Evolutionary conservation across 768 basidiomycete genomes (phyloP).

Genomic region (Filobasidium floriforme): DNA sequence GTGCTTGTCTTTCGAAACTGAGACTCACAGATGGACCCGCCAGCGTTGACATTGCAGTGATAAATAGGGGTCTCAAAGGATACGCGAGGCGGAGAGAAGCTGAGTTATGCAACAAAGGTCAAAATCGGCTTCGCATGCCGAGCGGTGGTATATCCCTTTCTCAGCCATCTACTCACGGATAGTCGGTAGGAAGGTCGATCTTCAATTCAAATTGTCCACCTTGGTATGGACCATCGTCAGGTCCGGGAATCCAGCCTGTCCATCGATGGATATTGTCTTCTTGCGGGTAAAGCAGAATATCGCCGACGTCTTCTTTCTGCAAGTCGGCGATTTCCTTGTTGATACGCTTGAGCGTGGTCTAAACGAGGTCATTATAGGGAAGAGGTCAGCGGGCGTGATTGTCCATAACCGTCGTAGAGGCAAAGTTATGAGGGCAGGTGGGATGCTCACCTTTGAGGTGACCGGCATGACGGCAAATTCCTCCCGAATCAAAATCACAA

Average conservation of each 20-base stretch:
- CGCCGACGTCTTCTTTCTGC: conserved; percentile 37
- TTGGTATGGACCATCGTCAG: conserved; percentile 40
- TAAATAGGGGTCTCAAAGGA: conserved; percentile 41
- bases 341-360: conserved; percentile 41
- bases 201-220: conserved; percentile 42
- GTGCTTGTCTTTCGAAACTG: not conserved
- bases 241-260: conserved; percentile 39
- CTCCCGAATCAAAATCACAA: not conserved
- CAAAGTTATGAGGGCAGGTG: not conserved
- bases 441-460: not conserved
- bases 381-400: too few relatives aligned
- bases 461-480: not conserved
- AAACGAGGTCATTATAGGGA: not conserved
- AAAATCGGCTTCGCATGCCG: not conserved
- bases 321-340: conserved; percentile 44
- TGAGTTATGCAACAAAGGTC: conserved; percentile 13
- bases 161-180: conserved; percentile 34
- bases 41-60: conserved; percentile 41
- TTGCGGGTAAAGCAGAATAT: conserved; percentile 35
- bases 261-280: conserved; percentile 41
- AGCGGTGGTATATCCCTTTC: not conserved
- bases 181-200: conserved; percentile 39
- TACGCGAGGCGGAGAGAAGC: conserved; percentile 41
- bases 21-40: conserved; percentile 40
- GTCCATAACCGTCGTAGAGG: too few relatives aligned